Base-by-base conservation (phyloP, 495 filamentous ascomycete genomes). In the Friedmanniomyces endolithicus region DNA sequence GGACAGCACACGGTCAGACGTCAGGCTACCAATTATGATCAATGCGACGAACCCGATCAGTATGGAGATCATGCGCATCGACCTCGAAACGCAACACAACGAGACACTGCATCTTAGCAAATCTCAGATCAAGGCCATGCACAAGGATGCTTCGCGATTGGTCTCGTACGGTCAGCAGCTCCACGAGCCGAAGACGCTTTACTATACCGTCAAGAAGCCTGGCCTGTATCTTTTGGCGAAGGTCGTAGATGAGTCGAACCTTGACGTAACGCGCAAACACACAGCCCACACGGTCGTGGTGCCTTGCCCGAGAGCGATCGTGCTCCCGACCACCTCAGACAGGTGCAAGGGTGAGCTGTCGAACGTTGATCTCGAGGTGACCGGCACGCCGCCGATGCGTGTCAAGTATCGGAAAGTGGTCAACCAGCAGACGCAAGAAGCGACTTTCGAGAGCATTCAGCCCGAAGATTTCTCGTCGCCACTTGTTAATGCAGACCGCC, bases 351-450 rank as follows among this genome's bases (percentile, higher is more conserved):
- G 86, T 25, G 92, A 97, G 56, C 72, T 97, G 22, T 96, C 92
- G 2, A 82, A 95, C 63, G 67, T 96, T 33, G 71, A 81, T 25
- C 69, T 98, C 14, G 79, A 86, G 57, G 86, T 96, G 1, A 79
- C 88, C 63, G 92, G 90, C 19, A 88, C 88, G 1, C 86, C 92
- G 11, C 92, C 92, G n/a, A 71, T 98, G 52, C 86, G 87, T 65
- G 82, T 97, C 56, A 87, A 86, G 62, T 98, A 97, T 63, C 90
- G 85, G 59, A 83, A 86, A 37, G 81, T 80, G 29, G 80, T 95
- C 51, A 90, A 95, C 61, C 71, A 76, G 51, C 78, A 80, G 53
- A 81, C 90, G 56, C 73, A 82, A 60, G 80, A 83, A 58, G 81
- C 87, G 62, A 84, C 88, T 52, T 85, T 90, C 61, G 88, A 95